Evolutionary conservation across 306 rosid species (phyloP), one percentile per base, ranked within the genome.

Genomic region (Vicia villosa): DNA sequence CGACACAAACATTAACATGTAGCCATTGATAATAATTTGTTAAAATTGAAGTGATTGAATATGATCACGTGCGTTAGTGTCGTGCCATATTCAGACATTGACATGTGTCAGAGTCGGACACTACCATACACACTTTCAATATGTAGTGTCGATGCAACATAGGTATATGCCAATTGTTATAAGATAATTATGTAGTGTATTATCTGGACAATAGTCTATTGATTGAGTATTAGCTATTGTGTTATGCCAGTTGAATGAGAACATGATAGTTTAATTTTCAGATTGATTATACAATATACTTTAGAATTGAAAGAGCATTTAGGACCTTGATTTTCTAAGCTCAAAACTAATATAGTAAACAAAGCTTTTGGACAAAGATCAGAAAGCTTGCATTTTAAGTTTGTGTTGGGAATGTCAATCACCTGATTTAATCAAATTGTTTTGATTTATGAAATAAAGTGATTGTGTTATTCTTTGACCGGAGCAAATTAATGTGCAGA

Each of bases 221-320:
- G 15, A 26, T 42, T 42, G 11, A 8, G 52, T 40, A 6, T 63
- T 63, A 12, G 10, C 28, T 28, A 65, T 43, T 15, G 10, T 50
- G 24, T 32, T 6, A 4, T 37, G 38, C 26, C 11, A 71, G 68
- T 10, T 52, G 58, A 65, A 61, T 50, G 32, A 41, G 65, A 64
- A 40, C 42, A n/a, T 34, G 46, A 20, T 5, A 76, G 86, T 69
- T 74, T 65, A 34, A 40, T 52, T 14, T 46, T 41, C 40, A 32
- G 30, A 22, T 43, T 30, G n/a, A n/a, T 36, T n/a, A 11, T 50
- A 6, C 43, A 38, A 11, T 70, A 17, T 28, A 11, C 43, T 24
- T 15, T 40, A 54, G 21, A 56, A 24, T 11, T 15, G 5, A 12
- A 55, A 16, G 17, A 55, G 37, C 5, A 6, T 54, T 37, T 17